phyloP scores from a whole-genome alignment of 352 stramenopile species.

The Globisporangium yorkense region DNA sequence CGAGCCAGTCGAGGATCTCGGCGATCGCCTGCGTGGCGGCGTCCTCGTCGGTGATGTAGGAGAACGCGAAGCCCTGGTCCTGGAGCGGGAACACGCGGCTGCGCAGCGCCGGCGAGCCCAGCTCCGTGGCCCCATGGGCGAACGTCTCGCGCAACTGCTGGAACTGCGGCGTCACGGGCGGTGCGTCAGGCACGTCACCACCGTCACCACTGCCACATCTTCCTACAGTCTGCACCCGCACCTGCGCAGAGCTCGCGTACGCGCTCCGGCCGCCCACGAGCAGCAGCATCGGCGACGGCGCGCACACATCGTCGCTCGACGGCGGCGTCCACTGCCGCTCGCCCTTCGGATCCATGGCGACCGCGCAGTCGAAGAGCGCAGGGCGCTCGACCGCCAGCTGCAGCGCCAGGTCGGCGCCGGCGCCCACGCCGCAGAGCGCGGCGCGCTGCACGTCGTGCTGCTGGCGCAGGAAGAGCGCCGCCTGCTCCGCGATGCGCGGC shows the following conservation, averaged over 20 bases:
- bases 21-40: constrained; percentile 80
- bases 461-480: constrained; percentile 51
- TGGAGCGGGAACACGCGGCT: constrained; percentile 64
- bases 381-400: constrained; percentile 45
- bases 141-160: constrained; percentile 41
- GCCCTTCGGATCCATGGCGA: constrained; percentile 69
- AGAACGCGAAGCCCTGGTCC: constrained; percentile 77
- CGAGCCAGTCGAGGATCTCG: constrained; percentile 82
- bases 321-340: constrained; percentile 22
- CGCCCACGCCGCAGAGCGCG: constrained; percentile 55
- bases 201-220: no score
- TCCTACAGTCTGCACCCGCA: constrained; percentile 18
- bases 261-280: constrained; percentile 60
- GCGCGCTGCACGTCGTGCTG: constrained; percentile 74
- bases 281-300: constrained; percentile 44
- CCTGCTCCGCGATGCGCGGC: constrained; percentile 33
- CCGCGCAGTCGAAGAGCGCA: constrained; percentile 46
- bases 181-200: not conserved
- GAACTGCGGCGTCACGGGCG: constrained; percentile 22
- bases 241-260: constrained; percentile 53
- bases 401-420: constrained; percentile 63
- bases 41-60: constrained; percentile 88
- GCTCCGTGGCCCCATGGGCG: constrained; percentile 12
- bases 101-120: constrained; percentile 25
- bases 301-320: constrained; percentile 7